phyloP scores from a whole-genome alignment of 2,329 filamentous ascomycete genomes.

The Xylaria sp. region DNA sequence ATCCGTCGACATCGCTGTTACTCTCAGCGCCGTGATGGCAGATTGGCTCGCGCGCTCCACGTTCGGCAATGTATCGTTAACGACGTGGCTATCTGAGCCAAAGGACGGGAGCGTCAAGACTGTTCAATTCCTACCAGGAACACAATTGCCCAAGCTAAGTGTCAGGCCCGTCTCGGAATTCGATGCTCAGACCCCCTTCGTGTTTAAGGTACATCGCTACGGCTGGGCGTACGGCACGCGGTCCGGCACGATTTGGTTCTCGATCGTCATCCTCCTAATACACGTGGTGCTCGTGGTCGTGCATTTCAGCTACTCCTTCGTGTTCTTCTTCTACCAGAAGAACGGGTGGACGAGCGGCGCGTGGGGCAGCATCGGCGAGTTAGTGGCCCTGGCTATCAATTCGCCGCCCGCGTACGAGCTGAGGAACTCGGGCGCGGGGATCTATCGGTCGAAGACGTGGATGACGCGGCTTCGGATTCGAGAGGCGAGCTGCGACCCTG shows the following conservation, averaged over 20 bases:
- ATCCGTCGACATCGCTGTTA: constrained; percentile 7
- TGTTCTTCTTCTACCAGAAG: constrained; percentile 8
- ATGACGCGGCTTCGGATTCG: constrained; percentile 25
- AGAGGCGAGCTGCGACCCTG: neutral
- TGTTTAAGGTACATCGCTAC: constrained; percentile 18
- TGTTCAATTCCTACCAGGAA: neutral
- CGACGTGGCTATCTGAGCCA: neutral
- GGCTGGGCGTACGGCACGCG: constrained; percentile 25
- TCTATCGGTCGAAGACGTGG: constrained; percentile 11
- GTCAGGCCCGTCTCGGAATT: neutral
- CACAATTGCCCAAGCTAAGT: neutral
- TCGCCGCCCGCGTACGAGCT: constrained; percentile 22
- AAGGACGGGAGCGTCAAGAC: constrained; percentile 2
- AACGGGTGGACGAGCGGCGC: constrained; percentile 23
- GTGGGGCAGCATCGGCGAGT: constrained; percentile 24
- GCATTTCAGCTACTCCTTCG: constrained; percentile 25
- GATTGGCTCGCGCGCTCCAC: constrained; percentile 27
- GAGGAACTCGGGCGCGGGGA: constrained; percentile 12
- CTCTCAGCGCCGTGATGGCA: constrained; percentile 11
- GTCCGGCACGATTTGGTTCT: constrained; percentile 21
- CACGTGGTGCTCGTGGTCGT: constrained; percentile 17
- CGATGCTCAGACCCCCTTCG: constrained; percentile 1
- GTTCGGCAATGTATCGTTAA: neutral
- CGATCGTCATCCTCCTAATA: constrained; percentile 21
- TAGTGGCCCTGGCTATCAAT: constrained; percentile 11